Conservation (phyloP, 306 rosid genomes). For the Rosa rugosa region DNA sequence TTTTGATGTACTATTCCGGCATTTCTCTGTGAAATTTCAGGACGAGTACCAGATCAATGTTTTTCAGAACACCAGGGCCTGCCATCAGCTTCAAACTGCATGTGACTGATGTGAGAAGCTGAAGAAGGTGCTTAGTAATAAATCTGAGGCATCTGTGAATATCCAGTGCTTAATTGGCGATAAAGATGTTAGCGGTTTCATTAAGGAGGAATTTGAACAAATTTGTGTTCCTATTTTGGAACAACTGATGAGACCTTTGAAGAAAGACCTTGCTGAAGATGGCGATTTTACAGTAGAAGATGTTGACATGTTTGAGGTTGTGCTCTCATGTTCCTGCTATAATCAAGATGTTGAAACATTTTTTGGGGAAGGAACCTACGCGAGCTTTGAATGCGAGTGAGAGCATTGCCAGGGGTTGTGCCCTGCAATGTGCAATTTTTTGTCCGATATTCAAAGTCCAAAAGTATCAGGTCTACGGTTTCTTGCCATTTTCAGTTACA, state of each 20-base stretch:
- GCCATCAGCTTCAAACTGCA: background rate
- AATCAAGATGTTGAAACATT: background rate
- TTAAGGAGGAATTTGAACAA: no score
- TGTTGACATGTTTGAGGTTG: background rate
- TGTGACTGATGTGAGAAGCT: no score
- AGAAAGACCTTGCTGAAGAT: background rate
- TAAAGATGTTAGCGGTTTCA: no score
- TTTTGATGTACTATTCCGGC: no score
- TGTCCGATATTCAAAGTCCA: background rate
- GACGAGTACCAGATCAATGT: no score
- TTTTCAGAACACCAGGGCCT: no score
- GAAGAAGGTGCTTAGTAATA: background rate
- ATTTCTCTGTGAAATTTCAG: no score
- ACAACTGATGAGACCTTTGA: background rate
- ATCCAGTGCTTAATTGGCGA: no score
- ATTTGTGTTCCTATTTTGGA: background rate
- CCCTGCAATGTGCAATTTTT: background rate
- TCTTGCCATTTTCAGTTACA: background rate
- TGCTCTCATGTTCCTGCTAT: background rate
- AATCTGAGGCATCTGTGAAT: background rate
- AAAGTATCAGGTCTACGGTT: background rate
- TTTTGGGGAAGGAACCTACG: background rate
- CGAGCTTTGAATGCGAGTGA: background rate
- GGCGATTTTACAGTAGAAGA: background rate
- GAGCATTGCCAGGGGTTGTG: background rate